phyloP scores from a whole-genome alignment of 805 yeast genomes.

The Candida fluviatilis region DNA sequence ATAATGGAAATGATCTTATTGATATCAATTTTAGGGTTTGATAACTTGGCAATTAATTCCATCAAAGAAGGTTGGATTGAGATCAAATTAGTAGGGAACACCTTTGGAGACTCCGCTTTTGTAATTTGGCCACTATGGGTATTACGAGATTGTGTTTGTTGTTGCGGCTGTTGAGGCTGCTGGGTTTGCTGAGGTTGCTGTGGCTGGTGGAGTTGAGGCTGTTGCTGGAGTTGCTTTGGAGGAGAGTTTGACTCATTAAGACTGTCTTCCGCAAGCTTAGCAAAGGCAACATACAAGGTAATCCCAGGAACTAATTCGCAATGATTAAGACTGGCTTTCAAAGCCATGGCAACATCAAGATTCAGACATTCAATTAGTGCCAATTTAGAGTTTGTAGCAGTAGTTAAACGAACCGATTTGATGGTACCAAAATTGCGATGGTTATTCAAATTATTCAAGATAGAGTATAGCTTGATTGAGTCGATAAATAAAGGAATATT shows the following conservation, averaged over 20 bases:
- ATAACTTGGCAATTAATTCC: conserved; percentile 13
- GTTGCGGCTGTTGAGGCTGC: conserved; percentile 9
- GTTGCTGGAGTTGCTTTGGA: conserved; percentile 17
- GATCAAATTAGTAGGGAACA: conserved; percentile 15
- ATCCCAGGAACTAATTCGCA: conserved; percentile 78
- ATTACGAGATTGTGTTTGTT: conserved; percentile 9
- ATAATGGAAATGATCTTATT: conserved; percentile 44
- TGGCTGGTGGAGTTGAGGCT: conserved; percentile 19
- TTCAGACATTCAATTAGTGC: conserved; percentile 66
- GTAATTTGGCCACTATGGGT: neutral
- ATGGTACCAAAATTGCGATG: conserved; percentile 14
- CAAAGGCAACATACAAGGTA: conserved; percentile 77
- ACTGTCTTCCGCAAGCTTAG: conserved; percentile 45
- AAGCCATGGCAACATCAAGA: conserved; percentile 72
- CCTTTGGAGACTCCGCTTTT: neutral
- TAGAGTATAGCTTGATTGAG: conserved; percentile 31
- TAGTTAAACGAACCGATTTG: conserved; percentile 16
- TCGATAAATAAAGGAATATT: conserved; percentile 76
- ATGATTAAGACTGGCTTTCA: conserved; percentile 75
- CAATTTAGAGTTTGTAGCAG: conserved; percentile 17
- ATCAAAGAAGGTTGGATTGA: conserved; percentile 20
- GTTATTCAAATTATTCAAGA: conserved; percentile 18
- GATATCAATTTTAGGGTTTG: conserved; percentile 21
- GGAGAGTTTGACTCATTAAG: conserved; percentile 1
- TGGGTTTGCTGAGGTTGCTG: conserved; percentile 16